These are phyloP conservation scores for Thecaphora thlaspeos DNA, from an alignment of 1,284 basidiomycete species.

Conservation along the genomic window DNA sequence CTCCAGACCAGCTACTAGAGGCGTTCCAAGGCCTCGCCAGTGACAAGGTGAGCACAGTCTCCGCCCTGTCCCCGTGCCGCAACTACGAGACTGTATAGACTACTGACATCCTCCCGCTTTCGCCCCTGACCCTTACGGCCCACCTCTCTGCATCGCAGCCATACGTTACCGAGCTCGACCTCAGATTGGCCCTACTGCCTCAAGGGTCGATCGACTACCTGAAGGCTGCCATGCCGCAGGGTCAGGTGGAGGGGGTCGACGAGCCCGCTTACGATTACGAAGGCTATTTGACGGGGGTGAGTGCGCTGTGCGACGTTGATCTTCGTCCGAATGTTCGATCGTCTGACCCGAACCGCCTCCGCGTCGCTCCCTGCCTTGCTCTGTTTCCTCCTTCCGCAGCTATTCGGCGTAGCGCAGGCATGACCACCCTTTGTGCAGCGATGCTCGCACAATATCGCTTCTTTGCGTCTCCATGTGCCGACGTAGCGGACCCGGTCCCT, in stretches of 20 bases:
- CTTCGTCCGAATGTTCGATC: too few species aligned
- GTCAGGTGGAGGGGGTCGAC: slow-evolving; percentile 36
- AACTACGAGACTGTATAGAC: background rate
- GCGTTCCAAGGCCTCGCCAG: slow-evolving; percentile 88
- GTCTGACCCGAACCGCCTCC: too few species aligned
- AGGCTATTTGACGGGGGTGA: slow-evolving; percentile 36
- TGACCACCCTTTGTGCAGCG: too few species aligned
- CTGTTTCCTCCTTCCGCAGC: background rate
- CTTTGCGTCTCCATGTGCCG: slow-evolving; percentile 6
- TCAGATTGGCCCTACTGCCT: slow-evolving; percentile 81
- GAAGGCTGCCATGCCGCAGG: slow-evolving; percentile 47
- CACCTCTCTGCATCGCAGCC: too few species aligned
- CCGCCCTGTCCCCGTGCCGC: too few species aligned
- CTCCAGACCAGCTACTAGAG: slow-evolving; percentile 84
- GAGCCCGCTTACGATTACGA: slow-evolving; percentile 49
- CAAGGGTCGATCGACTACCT: slow-evolving; percentile 78
- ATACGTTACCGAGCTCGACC: slow-evolving; percentile 88
- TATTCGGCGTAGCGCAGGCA: slow-evolving; percentile 30
- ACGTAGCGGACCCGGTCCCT: too few species aligned
- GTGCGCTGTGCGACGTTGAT: slow-evolving; percentile 1
- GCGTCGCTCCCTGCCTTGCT: too few species aligned
- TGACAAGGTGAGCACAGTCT: slow-evolving; percentile 70
- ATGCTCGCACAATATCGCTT: too few species aligned
- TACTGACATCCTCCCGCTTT: slow-evolving; percentile 1
- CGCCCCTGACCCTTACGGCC: too few species aligned